Conservation (phyloP, 2,329 filamentous ascomycete species). For the Alternaria arborescens region DNA sequence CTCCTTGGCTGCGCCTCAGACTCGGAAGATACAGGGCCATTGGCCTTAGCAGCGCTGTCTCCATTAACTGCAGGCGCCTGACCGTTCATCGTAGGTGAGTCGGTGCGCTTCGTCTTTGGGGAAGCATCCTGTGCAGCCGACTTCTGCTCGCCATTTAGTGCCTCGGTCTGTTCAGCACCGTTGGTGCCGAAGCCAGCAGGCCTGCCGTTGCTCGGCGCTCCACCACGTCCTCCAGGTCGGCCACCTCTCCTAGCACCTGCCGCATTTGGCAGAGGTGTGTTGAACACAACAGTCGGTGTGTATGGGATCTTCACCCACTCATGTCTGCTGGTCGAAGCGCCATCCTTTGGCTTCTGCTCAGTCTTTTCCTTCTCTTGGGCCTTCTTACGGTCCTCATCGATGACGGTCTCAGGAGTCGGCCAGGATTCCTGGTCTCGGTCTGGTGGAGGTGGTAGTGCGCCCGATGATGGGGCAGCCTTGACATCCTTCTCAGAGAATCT, state of each 20-base stretch:
- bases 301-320: conserved; percentile 87
- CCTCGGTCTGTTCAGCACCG: conserved; percentile 48
- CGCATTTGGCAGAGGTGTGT: conserved; percentile 75
- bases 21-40: conserved; percentile 28
- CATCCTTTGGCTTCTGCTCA: conserved; percentile 69
- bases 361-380: conserved; percentile 73
- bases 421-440: conserved; percentile 81
- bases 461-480: conserved; percentile 25
- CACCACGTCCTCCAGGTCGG: conserved; percentile 63
- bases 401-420: conserved; percentile 87
- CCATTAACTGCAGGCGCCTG: conserved; percentile 32
- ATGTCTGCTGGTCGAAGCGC: conserved; percentile 66
- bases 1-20: conserved; percentile 35
- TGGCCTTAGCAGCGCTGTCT: conserved; percentile 36
- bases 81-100: conserved; percentile 42
- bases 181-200: conserved; percentile 53
- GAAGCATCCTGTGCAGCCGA: conserved; percentile 39
- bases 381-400: conserved; percentile 80
- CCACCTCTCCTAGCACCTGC: conserved; percentile 50
- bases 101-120: conserved; percentile 47
- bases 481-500: conserved; percentile 41
- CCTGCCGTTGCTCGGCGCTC: conserved; percentile 63
- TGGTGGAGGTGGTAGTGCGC: conserved; percentile 64
- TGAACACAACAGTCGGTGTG: conserved; percentile 84
- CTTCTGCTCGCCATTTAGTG: conserved; percentile 43